These are phyloP conservation scores for Sinapis alba DNA, from an alignment of 441 rosid species.

Conservation along the genomic window DNA sequence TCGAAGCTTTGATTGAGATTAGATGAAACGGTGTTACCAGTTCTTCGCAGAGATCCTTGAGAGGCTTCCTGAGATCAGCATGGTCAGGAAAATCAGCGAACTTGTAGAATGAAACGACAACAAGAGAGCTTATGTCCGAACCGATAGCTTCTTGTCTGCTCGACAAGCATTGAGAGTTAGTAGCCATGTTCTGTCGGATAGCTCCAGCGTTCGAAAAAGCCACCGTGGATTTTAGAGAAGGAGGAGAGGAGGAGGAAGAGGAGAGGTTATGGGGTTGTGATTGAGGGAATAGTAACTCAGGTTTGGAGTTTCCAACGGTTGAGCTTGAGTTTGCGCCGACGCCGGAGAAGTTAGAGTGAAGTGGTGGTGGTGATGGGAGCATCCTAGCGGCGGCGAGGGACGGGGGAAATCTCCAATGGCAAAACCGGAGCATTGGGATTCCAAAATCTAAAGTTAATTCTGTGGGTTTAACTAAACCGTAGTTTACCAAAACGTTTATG, in stretches of 20 bases:
- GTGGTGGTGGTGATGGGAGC: slow-evolving; percentile 44
- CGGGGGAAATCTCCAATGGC: slow-evolving; percentile 48
- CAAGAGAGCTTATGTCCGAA: slow-evolving; percentile 43
- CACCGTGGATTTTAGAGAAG: slow-evolving; percentile 29
- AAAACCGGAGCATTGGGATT: slow-evolving; percentile 40
- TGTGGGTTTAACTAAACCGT: slow-evolving; percentile 23
- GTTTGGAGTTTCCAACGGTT: slow-evolving; percentile 22
- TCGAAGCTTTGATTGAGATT: slow-evolving; percentile 15
- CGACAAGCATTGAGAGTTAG: slow-evolving; percentile 46
- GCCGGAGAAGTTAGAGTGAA: slow-evolving; percentile 34
- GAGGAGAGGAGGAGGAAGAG: not conserved
- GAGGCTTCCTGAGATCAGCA: slow-evolving; percentile 69
- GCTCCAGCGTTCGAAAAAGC: slow-evolving; percentile 27
- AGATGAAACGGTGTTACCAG: slow-evolving; percentile 51
- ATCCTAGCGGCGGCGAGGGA: slow-evolving; percentile 51
- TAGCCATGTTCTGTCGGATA: slow-evolving; percentile 38
- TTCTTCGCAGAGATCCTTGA: slow-evolving; percentile 77
- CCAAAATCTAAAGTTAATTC: not conserved
- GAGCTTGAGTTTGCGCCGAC: not conserved
- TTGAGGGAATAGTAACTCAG: slow-evolving; percentile 29
- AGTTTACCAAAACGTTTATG: slow-evolving; percentile 20
- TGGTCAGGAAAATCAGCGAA: slow-evolving; percentile 84
- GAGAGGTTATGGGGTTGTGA: slow-evolving; percentile 32
- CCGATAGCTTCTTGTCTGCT: slow-evolving; percentile 25
- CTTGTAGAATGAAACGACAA: slow-evolving; percentile 87